Base-by-base conservation (phyloP, 192 early-diverging fungal species). In the Coemansia reversa region DNA sequence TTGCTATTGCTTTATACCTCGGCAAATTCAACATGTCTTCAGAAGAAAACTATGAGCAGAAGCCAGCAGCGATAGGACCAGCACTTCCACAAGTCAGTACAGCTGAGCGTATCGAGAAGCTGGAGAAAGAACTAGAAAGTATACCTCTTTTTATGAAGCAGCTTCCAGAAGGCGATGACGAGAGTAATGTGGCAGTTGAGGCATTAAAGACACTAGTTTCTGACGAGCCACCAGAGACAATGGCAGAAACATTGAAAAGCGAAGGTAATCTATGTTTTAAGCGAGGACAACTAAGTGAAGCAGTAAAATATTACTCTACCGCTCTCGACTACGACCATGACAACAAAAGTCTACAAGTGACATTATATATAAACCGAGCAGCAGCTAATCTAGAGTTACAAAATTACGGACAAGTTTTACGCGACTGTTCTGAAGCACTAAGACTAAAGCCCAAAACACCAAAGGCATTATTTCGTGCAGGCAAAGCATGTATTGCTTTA, bases 121-220 rank as follows among this genome's bases (percentile, higher is more conserved):
- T 91, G 7, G 68, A 83, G 14, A 66, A 78, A 50, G 84, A 90
- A 23, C 79, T 93, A 60, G 72, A 88, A 35, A 81, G 76, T n/a
- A 87, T 93, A n/a, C 97, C 97, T 5, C 80, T 99, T 51, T 99
- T 99, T 79, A 99, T 99, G 97, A 86, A 75, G 48, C 67, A 83
- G 16, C 68, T 95, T 23, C 88, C 89, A 8, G 75, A 88, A 11
- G 67, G 27, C 19, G 88, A 87, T 39, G 76, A 81, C 7, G 85
- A 86, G 48, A 88, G 89, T 22, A 94, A 94, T 66, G 75, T 86
- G 5, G 86, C 90, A 0, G 75, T 98, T 35, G 84, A 76, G 24
- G 97, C 97, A 1, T 65, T 98, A 14, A 89, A 94, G 68, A 86
- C 88, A 48, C 75, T 99, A 20, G 83, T 88, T 1, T 95, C 90